Evolutionary conservation across 345 rosid species (phyloP).

Genomic region (Eucalyptus decipiens): DNA sequence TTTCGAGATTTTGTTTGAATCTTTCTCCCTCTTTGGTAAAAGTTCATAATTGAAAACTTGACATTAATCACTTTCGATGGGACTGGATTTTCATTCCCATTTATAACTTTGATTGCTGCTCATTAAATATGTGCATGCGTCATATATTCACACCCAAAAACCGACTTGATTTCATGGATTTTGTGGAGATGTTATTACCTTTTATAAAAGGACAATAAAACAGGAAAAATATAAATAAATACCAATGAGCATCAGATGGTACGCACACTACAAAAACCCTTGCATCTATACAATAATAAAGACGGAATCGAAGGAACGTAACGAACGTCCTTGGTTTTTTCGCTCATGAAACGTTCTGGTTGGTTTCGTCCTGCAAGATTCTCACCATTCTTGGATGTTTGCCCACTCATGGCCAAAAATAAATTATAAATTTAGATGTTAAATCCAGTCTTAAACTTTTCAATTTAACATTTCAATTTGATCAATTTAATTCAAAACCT

Average conservation of each 20-base stretch:
- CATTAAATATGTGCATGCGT: neutral
- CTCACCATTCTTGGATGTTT: neutral
- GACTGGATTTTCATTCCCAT: neutral
- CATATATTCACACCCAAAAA: neutral
- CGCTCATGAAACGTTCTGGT: neutral
- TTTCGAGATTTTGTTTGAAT: neutral
- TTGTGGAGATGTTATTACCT: neutral
- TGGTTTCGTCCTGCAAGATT: neutral
- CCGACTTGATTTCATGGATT: neutral
- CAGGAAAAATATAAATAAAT: neutral
- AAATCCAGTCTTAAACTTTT: accelerated
- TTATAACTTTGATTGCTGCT: neutral
- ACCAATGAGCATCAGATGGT: neutral
- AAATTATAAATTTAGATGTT: neutral
- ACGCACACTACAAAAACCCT: neutral
- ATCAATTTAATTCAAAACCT: neutral
- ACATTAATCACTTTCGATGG: neutral
- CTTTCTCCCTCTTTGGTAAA: neutral
- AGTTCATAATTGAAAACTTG: neutral
- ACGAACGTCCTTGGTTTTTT: neutral
- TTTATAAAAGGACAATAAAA: neutral
- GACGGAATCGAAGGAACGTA: neutral
- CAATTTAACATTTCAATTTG: accelerated
- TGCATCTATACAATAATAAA: neutral
- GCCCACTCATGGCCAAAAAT: neutral